Conservation (phyloP, 768 basidiomycete genomes). For the Tylopilus felleus region DNA sequence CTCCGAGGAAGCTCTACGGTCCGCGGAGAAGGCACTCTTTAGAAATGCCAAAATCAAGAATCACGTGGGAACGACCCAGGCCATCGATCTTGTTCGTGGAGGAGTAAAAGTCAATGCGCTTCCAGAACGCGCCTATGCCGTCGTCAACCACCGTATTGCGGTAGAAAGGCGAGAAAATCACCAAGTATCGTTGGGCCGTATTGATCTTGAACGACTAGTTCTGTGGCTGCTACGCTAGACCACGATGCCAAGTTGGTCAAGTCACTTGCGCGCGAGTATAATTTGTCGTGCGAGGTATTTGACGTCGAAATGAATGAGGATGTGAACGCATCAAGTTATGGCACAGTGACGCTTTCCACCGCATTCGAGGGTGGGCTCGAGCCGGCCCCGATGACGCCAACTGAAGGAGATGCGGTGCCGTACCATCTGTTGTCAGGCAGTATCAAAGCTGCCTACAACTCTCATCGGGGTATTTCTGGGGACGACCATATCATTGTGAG, state of each 20-base stretch:
- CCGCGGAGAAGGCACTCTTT: slow-evolving; percentile 47
- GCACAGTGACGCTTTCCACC: slow-evolving; percentile 48
- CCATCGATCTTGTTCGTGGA: slow-evolving; percentile 66
- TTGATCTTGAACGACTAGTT: slow-evolving; percentile 15
- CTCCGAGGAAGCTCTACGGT: slow-evolving; percentile 49
- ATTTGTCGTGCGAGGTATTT: slow-evolving; percentile 60
- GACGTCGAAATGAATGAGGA: slow-evolving; percentile 38
- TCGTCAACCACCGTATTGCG: slow-evolving; percentile 72
- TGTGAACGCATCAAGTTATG: slow-evolving; percentile 34
- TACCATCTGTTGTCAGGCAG: slow-evolving; percentile 58
- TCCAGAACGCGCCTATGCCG: slow-evolving; percentile 66
- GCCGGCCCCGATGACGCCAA: slow-evolving; percentile 65
- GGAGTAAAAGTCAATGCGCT: slow-evolving; percentile 77
- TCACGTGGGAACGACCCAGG: slow-evolving; percentile 69
- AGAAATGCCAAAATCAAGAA: slow-evolving; percentile 39
- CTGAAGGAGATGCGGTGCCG: slow-evolving; percentile 29
- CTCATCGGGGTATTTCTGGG: slow-evolving; percentile 40
- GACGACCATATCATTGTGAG: slow-evolving; percentile 37
- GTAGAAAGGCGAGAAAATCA: slow-evolving; percentile 45
- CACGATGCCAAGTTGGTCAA: slow-evolving; percentile 44
- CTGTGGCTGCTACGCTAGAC: slow-evolving; percentile 41
- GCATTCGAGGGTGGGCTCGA: slow-evolving; percentile 49
- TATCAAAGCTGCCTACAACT: slow-evolving; percentile 58
- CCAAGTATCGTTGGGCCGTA: neutral
- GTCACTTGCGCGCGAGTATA: slow-evolving; percentile 47